These are phyloP conservation scores for Bretschneidera sinensis DNA, from an alignment of 345 rosid genomes.

Conservation along the genomic window DNA sequence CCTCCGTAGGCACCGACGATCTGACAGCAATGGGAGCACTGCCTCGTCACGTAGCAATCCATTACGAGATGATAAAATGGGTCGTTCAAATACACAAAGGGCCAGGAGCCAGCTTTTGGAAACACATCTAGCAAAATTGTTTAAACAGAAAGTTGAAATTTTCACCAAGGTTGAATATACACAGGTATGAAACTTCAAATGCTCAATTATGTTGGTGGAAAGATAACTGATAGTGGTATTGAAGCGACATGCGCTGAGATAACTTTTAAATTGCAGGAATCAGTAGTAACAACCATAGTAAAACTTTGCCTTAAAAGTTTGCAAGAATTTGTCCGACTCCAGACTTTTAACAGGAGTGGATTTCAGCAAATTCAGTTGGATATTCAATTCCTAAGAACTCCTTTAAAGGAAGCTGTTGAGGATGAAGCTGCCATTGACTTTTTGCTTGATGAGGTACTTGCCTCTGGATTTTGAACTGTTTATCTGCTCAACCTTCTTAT, in stretches of 20 bases:
- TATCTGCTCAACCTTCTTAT: neutral
- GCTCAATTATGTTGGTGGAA: slow-evolving; percentile 6
- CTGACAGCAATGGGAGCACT: slow-evolving; percentile 95
- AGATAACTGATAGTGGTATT: slow-evolving; percentile 3
- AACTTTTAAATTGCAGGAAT: slow-evolving; percentile 59
- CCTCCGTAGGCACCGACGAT: slow-evolving; percentile 65
- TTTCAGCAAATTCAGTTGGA: slow-evolving; percentile 98
- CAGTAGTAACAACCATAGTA: slow-evolving; percentile 62
- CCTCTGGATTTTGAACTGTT: slow-evolving; percentile 2
- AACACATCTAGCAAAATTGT: slow-evolving; percentile 96
- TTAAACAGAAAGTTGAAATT: slow-evolving; percentile 96
- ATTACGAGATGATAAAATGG: slow-evolving; percentile 67
- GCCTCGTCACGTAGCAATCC: slow-evolving; percentile 84
- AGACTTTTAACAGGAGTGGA: slow-evolving; percentile 91
- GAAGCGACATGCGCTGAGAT: slow-evolving; percentile 14
- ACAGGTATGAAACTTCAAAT: slow-evolving; percentile 47
- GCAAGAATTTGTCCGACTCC: slow-evolving; percentile 90
- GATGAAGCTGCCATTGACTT: slow-evolving; percentile 91
- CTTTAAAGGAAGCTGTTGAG: slow-evolving; percentile 63
- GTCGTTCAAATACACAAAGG: slow-evolving; percentile 64
- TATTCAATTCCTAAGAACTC: slow-evolving; percentile 78
- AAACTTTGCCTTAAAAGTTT: slow-evolving; percentile 88
- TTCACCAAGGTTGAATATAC: slow-evolving; percentile 92
- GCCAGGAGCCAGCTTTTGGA: slow-evolving; percentile 97
- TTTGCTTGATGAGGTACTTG: slow-evolving; percentile 86